Conservation (phyloP, 139 green algal species). For the Zygnema cylindricum region DNA sequence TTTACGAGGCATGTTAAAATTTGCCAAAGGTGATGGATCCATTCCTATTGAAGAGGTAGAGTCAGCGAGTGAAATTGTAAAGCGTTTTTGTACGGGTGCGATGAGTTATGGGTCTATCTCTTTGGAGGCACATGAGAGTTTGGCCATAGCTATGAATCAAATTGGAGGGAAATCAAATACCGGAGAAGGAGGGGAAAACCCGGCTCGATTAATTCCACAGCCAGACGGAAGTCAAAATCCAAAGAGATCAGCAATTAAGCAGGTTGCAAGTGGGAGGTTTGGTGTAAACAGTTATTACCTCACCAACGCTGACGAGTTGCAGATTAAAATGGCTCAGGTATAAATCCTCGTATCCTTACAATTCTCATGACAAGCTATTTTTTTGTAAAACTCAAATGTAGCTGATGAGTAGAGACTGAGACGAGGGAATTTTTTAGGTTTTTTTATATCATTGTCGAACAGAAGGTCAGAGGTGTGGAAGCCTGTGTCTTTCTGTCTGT, state of each 20-base stretch:
- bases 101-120: conserved; percentile 88
- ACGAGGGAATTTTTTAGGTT: no score
- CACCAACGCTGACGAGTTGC: conserved; percentile 92
- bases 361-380: no score
- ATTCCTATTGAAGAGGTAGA: conserved; percentile 80
- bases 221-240: conserved; percentile 84
- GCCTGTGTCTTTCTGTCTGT: no score
- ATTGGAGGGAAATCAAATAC: conserved; percentile 86
- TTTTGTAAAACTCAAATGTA: no score
- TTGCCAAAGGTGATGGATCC: conserved; percentile 67
- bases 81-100: conserved; percentile 87
- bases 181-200: conserved; percentile 93
- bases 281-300: conserved; percentile 93
- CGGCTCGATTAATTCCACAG: conserved; percentile 76
- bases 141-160: conserved; percentile 92
- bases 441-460: no score
- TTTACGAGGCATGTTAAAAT: conserved; percentile 87
- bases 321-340: conserved; percentile 92
- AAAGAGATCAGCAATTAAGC: conserved; percentile 88
- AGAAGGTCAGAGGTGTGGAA: no score
- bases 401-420: no score
- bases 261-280: conserved; percentile 87
- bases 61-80: conserved; percentile 85
- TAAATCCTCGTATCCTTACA: no score
- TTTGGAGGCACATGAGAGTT: conserved; percentile 90